Conservation (phyloP, 176 grass and related monocot species). For the Oryza brachyantha region DNA sequence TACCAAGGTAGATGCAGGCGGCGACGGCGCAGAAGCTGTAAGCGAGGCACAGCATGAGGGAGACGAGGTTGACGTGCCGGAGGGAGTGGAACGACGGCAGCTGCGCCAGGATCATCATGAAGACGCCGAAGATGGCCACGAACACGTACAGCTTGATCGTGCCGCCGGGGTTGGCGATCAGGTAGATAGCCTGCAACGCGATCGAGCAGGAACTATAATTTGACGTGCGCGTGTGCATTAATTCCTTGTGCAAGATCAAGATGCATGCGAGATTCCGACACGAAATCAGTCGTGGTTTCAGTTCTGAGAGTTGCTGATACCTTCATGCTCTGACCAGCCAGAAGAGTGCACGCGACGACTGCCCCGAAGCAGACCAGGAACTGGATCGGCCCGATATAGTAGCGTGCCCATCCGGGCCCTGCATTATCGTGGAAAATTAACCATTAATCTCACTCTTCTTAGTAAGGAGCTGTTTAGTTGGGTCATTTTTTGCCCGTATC, state of each 20-base stretch:
- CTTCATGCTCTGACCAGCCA: conserved; percentile 89
- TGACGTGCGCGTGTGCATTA: background rate
- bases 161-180: conserved; percentile 59
- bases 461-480: no score
- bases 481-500: no score
- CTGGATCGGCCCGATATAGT: conserved; percentile 79
- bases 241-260: background rate
- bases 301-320: conserved; percentile 28
- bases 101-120: conserved; percentile 64
- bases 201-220: background rate
- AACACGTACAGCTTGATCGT: conserved; percentile 79
- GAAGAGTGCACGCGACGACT: conserved; percentile 59
- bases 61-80: conserved; percentile 82
- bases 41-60: conserved; percentile 59
- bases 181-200: conserved; percentile 68
- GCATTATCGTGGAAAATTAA: background rate
- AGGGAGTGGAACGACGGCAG: conserved; percentile 92
- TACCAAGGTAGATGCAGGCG: conserved; percentile 76
- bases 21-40: conserved; percentile 81
- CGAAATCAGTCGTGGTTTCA: background rate
- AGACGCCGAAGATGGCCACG: conserved; percentile 69
- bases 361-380: conserved; percentile 85
- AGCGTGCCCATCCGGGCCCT: conserved; percentile 75
- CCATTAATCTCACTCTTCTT: background rate
- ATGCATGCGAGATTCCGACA: background rate